Evolutionary conservation across 768 basidiomycete genomes (phyloP).

Genomic region (Myochromella boudieri): DNA sequence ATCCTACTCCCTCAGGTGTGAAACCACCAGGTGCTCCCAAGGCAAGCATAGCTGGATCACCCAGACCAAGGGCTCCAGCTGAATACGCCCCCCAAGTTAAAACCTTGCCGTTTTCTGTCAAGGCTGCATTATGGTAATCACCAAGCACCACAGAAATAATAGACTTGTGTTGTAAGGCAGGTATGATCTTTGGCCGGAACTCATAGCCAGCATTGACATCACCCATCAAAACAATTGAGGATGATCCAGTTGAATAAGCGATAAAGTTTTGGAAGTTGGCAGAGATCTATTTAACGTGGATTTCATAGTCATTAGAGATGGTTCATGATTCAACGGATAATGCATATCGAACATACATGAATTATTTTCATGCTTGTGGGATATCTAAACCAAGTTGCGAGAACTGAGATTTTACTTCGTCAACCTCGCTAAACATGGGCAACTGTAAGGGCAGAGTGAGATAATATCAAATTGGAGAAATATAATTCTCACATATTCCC

Average conservation of each 20-base stretch:
- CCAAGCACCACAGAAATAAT: constrained; percentile 90
- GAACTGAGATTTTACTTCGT: constrained; percentile 38
- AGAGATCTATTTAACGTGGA: constrained; percentile 58
- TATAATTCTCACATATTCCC: constrained; percentile 67
- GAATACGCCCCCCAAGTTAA: constrained; percentile 82
- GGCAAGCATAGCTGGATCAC: constrained; percentile 60
- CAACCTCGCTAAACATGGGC: constrained; percentile 68
- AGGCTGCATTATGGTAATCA: constrained; percentile 89
- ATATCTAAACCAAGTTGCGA: constrained; percentile 19
- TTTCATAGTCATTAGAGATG: neutral
- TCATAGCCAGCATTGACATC: constrained; percentile 41
- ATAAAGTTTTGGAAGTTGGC: constrained; percentile 83
- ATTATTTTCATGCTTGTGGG: constrained; percentile 62
- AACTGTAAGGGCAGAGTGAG: constrained; percentile 47
- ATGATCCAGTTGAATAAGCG: constrained; percentile 71
- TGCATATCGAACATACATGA: constrained; percentile 65
- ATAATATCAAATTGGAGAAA: neutral
- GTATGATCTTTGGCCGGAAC: constrained; percentile 59
- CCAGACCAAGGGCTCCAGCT: constrained; percentile 82
- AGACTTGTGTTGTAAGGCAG: constrained; percentile 69
- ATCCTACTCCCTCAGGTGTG: constrained; percentile 31
- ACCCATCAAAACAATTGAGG: constrained; percentile 77
- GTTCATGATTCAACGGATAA: too few species aligned
- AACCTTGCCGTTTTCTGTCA: constrained; percentile 75
- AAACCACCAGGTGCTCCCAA: constrained; percentile 64